A percentile compares a stretch with the other conserved stretches of the same genome.
These are phyloP conservation scores for Botrytis byssoidea DNA, from an alignment of 2,329 filamentous ascomycete genomes.

Conservation along the genomic window DNA sequence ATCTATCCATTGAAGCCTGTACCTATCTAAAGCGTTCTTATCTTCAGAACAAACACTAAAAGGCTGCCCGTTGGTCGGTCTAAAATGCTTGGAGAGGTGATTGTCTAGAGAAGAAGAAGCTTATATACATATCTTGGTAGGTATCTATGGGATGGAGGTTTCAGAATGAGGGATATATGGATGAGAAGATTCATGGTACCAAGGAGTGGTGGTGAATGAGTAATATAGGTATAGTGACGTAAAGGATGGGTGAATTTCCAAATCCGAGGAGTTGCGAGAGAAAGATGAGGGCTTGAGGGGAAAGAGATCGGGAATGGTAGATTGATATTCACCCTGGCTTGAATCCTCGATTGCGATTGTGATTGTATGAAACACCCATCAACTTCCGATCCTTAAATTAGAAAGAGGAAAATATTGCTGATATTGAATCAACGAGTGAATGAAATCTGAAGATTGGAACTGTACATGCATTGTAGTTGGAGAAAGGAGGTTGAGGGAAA, in stretches of 20 bases:
- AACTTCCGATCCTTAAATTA: neutral
- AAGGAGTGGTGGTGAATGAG: neutral
- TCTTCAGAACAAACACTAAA: too few relatives aligned
- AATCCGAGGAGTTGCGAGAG: neutral
- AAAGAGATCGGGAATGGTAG: too few relatives aligned
- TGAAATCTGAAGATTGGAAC: too few relatives aligned
- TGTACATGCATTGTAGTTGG: neutral
- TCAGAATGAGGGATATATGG: rapidly evolving
- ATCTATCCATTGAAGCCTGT: too few relatives aligned
- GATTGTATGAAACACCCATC: neutral
- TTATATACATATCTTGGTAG: too few relatives aligned
- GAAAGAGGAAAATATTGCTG: neutral
- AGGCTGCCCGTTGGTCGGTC: too few relatives aligned
- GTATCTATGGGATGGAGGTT: neutral
- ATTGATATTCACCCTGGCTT: neutral
- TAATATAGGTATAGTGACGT: too few relatives aligned
- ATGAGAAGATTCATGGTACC: neutral
- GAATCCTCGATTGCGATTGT: neutral
- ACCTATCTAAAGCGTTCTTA: too few relatives aligned
- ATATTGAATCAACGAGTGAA: too few relatives aligned
- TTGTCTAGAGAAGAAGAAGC: too few relatives aligned
- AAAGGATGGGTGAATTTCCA: neutral
- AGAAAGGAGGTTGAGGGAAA: neutral
- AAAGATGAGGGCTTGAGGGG: neutral
- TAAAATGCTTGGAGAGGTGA: too few relatives aligned